Evolutionary conservation across 139 green algal genomes (phyloP), one percentile per base, ranked within the genome.

Genomic region (Raphidocelis subcapitata): DNA sequence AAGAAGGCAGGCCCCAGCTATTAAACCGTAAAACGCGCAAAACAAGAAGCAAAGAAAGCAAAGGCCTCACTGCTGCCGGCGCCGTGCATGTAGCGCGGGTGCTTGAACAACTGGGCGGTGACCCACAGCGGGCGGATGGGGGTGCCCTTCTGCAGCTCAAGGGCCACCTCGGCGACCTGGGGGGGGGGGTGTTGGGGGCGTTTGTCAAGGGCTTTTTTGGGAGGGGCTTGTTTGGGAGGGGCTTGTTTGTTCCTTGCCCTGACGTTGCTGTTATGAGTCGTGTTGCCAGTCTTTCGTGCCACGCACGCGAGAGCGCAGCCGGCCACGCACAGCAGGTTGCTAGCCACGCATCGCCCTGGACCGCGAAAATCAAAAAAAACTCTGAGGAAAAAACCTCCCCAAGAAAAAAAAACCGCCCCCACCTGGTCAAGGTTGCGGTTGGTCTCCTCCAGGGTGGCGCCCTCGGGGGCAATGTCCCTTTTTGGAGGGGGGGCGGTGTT

Each of bases 71-170:
- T 85, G 41, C 83, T 90, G 46, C 85, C 88, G 4, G 88, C 88
- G 5, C 88, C 88, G 35, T 93, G 88, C 77, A 88, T 84, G 73
- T 91, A 94, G 41, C 87, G 75, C 23, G 81, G 87, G 73, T 93
- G 83, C 66, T 91, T 90, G 81, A 94, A 94, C 5, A 94, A 81
- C 71, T 94, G 85, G 57, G 88, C 88, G 2, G 88, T 93, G 67
- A 83, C 88, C 88, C 88, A 94, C 36, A 94, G 79, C 32, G 78
- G 54, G 61, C 71, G 65, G 47, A 84, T 79, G 76, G 67, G 79
- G 35, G 52, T 85, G 20, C 65, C 46, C 56, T 84, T 74, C 67
- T 91, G 86, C 54, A 89, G 78, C 62, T 89, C 70, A 26, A 73
- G 52, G 0, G 63, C 72, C 52, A 78, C 72, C 52, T 78, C 72